A percentile compares a stretch with the other conserved stretches of the same genome.
Evolutionary conservation across 2,329 filamentous ascomycete species (phyloP).

Genomic region (Aphanocladium album): DNA sequence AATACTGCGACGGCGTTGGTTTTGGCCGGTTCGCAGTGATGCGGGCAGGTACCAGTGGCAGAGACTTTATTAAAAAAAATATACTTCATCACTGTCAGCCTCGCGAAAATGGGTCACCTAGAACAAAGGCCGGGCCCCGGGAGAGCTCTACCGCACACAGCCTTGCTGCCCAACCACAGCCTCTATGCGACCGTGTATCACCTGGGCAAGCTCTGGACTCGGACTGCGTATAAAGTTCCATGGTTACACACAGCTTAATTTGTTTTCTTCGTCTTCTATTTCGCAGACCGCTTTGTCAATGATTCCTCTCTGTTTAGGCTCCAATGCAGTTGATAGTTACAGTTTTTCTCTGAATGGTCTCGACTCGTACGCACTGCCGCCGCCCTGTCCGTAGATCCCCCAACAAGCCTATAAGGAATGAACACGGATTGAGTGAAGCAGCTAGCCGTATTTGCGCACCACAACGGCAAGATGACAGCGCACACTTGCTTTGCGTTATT

Average conservation of each 20-base stretch:
- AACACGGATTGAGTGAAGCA: neutral
- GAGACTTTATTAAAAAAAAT: neutral
- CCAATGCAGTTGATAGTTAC: too few species aligned
- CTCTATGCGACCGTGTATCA: neutral
- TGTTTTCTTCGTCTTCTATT: neutral
- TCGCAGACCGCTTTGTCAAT: neutral
- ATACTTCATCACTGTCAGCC: neutral
- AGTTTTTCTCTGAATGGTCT: too few species aligned
- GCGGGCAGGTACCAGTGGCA: too few species aligned
- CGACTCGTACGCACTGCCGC: neutral
- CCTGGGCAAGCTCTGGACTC: neutral
- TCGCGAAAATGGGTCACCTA: neutral
- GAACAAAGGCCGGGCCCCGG: too few species aligned
- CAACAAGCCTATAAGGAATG: neutral
- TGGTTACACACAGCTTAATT: neutral
- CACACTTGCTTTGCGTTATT: neutral
- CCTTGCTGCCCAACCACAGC: neutral
- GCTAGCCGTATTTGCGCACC: neutral
- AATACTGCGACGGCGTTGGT: neutral
- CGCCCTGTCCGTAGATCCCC: neutral
- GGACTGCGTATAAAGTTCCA: neutral
- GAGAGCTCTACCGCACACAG: neutral
- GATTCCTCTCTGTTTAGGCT: neutral
- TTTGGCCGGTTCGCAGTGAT: too few species aligned
- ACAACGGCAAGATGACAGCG: neutral